phyloP scores from a whole-genome alignment of 225 moss, liverwort and hornwort species.

The Sphagnum contortum region DNA sequence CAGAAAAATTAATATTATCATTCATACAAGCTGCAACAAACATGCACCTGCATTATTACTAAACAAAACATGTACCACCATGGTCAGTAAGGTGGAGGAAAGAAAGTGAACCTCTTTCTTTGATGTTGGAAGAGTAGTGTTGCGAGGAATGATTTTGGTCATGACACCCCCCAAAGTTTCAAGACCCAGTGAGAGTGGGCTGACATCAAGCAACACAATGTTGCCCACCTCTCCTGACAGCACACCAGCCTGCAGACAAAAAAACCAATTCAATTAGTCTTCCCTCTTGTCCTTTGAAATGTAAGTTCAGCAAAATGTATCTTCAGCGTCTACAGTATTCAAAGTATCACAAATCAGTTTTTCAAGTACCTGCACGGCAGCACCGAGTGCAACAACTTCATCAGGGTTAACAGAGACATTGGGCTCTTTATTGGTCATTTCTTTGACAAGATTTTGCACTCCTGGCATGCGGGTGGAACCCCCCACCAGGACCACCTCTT shows the following conservation, averaged over 20 bases:
- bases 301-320: no score
- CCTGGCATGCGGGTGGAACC: constrained; percentile 92
- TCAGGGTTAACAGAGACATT: constrained; percentile 86
- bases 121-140: constrained; percentile 68
- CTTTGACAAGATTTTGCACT: constrained; percentile 69
- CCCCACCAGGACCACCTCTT: constrained; percentile 91
- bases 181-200: constrained; percentile 60
- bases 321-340: no score
- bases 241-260: no score
- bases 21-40: no score
- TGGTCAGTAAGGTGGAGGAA: no score
- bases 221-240: constrained; percentile 6
- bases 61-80: no score
- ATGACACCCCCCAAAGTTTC: constrained; percentile 74
- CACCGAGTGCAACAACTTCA: constrained; percentile 89
- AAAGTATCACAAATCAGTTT: no score
- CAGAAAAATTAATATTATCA: no score
- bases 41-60: no score
- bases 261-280: no score
- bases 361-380: constrained; percentile 64
- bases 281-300: no score
- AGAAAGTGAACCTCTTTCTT: constrained; percentile 42
- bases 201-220: constrained; percentile 68
- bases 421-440: constrained; percentile 62
- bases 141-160: constrained; percentile 66